These are phyloP conservation scores for Pseudogymnoascus sp. DNA, from an alignment of 2,329 filamentous ascomycete genomes.

Conservation along the genomic window DNA sequence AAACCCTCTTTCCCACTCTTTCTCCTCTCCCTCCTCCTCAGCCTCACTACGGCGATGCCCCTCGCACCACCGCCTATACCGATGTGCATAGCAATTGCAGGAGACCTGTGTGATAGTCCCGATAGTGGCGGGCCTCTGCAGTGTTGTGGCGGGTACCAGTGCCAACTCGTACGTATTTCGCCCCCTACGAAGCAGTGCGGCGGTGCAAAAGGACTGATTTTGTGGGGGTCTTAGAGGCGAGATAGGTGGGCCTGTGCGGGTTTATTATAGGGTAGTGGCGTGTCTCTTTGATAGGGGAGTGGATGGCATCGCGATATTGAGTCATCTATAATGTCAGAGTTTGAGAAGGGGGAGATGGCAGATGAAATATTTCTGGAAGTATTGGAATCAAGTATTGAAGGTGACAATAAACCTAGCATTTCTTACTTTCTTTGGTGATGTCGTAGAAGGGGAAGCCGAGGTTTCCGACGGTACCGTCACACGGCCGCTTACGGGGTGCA, in stretches of 20 bases:
- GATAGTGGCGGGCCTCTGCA: background rate
- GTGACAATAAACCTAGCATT: background rate
- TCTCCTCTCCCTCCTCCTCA: background rate
- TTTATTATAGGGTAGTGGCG: background rate
- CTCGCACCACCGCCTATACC: background rate
- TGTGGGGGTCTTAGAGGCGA: background rate
- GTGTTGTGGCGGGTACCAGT: background rate
- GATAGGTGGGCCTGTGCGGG: background rate
- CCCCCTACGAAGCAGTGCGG: background rate
- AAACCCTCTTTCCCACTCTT: background rate
- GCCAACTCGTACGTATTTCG: background rate
- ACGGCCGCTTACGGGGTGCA: background rate
- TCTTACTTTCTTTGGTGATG: background rate
- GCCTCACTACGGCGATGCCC: background rate
- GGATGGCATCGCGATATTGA: background rate
- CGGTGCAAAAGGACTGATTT: background rate
- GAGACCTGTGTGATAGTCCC: background rate
- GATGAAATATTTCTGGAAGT: background rate
- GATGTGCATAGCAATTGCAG: background rate
- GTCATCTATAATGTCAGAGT: background rate
- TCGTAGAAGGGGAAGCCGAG: background rate
- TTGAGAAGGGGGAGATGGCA: background rate
- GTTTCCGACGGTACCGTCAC: background rate
- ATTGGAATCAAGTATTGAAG: background rate
- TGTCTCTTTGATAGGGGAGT: background rate